These are phyloP conservation scores for Codiaeum variegatum DNA, from an alignment of 441 rosid species.

Conservation along the genomic window DNA sequence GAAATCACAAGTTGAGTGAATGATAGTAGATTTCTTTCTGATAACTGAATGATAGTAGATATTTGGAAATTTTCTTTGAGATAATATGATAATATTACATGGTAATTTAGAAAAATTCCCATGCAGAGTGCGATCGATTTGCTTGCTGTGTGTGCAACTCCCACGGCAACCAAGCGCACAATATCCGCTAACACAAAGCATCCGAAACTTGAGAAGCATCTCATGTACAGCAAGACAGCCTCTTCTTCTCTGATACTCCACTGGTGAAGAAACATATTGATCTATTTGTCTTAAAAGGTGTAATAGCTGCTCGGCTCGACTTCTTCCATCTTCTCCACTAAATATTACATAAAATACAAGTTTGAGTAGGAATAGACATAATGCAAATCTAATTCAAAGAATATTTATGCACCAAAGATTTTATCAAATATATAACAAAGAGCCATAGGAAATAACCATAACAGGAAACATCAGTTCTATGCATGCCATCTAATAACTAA, in stretches of 20 bases:
- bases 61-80: slow-evolving; percentile 10
- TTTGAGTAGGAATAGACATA: slow-evolving; percentile 28
- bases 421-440: not conserved
- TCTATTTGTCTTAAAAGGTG: slow-evolving; percentile 93
- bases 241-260: slow-evolving; percentile 91
- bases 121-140: slow-evolving; percentile 64
- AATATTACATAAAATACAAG: slow-evolving; percentile 28
- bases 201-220: slow-evolving; percentile 88
- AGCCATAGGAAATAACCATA: not conserved
- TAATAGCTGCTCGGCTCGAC: slow-evolving; percentile 96
- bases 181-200: slow-evolving; percentile 80
- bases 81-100: slow-evolving; percentile 58
- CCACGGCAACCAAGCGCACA: slow-evolving; percentile 96
- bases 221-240: slow-evolving; percentile 92
- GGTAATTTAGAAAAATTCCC: slow-evolving; percentile 83
- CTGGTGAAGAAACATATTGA: slow-evolving; percentile 74
- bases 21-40: slow-evolving; percentile 12
- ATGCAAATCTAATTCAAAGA: slow-evolving; percentile 4
- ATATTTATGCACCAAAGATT: slow-evolving; percentile 3
- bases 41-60: slow-evolving; percentile 12
- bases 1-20: slow-evolving; percentile 19
- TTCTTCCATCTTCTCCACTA: slow-evolving; percentile 99
- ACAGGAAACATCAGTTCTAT: not conserved
- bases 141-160: slow-evolving; percentile 84
- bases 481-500: not conserved